Percentiles rank a stretch among this genome's conserved stretches.
Conservation (phyloP, 305 asterid genomes). For the Solanum aculeatissimum region DNA sequence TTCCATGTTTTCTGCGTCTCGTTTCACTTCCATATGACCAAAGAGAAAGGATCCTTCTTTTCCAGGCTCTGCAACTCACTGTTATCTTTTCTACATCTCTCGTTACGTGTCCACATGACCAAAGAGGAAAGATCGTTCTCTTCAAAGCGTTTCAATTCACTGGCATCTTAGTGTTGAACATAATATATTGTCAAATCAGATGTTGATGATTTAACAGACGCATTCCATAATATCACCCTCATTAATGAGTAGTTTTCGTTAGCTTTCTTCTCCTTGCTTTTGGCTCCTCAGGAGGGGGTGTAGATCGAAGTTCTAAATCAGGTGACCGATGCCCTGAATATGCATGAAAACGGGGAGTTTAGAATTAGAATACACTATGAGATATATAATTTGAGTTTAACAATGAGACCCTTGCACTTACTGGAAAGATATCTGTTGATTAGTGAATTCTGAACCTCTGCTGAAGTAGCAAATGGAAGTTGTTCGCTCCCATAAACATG, state of each 20-base stretch:
- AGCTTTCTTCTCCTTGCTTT: constrained; percentile 27
- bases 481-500: constrained; percentile 19
- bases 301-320: constrained; percentile 33
- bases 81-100: constrained; percentile 28
- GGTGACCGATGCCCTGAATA: constrained; percentile 32
- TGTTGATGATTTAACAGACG: constrained; percentile 19
- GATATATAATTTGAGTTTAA: neutral
- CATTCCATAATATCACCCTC: constrained; percentile 26
- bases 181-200: neutral
- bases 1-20: constrained; percentile 26
- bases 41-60: neutral
- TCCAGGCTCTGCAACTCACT: neutral
- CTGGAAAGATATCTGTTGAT: constrained; percentile 26
- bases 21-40: constrained; percentile 22
- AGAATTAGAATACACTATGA: too few relatives aligned
- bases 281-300: constrained; percentile 20
- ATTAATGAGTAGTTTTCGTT: constrained; percentile 39
- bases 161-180: constrained; percentile 11
- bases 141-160: constrained; percentile 13
- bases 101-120: constrained; percentile 34
- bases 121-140: constrained; percentile 35
- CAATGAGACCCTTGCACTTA: constrained; percentile 16
- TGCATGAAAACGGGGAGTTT: neutral
- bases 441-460: constrained; percentile 10
- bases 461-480: constrained; percentile 16